Base-by-base conservation (phyloP, 2,329 filamentous ascomycete species). In the Penicillium sp. region DNA sequence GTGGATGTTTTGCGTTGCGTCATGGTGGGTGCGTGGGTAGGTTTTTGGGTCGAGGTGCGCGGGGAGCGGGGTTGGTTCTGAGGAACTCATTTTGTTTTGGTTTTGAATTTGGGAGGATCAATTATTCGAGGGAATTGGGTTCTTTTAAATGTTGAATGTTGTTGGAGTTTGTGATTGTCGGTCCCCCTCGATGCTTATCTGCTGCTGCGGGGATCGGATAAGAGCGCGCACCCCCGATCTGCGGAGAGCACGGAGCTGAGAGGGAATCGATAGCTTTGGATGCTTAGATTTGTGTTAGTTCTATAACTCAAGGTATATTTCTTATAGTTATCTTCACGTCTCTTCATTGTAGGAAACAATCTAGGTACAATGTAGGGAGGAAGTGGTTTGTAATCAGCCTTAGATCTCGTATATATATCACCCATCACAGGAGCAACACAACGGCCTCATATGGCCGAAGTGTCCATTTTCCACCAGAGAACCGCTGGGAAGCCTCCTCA, bases 11-110 rank as follows among this genome's bases (percentile, higher is more conserved):
- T 63, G 58, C 23, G 66, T 33, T 15, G 68, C 33, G 50, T 71
- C 63, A 48, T 69, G 65, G 33, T 68, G 64, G 53, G 64, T 72
- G 62, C 74, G 75, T 23, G 75, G 75, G 62, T 77, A 79, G 57
- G 75, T 78, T 33, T 66, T 62, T 41, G 75, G 75, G 63, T 77
- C 70, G 53, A 74, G 74, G 53, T 76, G 68, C 2, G 72, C 49
- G 35, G 70, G 72, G 17, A 66, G 51, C 12, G 58, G 21, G 13
- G 60, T 8, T 33, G 10, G 9, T 23, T 59, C 51, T 29, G 56
- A 19, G 42, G 59, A 38, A 27, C 60, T 57, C 62, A 67, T 67
- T 47, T 38, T 35, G 27, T 23, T 8, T 12, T 49, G 38, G 48
- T 13, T 8, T 12, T 43, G 42, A 45, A 15, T 6, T 55, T 31